Base-by-base conservation (phyloP, 345 rosid species). In the Ricinus communis region DNA sequence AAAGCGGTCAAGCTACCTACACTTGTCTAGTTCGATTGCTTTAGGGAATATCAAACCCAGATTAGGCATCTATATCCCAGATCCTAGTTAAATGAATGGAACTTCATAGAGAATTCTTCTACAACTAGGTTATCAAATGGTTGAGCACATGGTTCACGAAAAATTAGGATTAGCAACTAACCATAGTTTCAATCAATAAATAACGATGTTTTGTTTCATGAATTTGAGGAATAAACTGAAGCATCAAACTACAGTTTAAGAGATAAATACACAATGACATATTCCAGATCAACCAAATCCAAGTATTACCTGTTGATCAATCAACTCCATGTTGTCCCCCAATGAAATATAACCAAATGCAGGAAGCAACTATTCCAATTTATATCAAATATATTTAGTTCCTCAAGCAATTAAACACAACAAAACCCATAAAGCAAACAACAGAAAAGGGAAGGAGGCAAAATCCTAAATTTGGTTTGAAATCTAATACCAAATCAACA, bases 291-390 rank as follows among this genome's bases (percentile, higher is more conserved):
- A 25, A 24, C 67, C 62, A 49, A 54, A 66, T 40, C 28, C 45
- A 49, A 5, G 8, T 36, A 27, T 16, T 27, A 66, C 53, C 62
- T 62, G 4, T 12, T 43, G 5, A 12, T 56, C 40, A 59, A 69
- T 41, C 53, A 70, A 47, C 33, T 41, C 24, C 65, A 55, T 30
- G 49, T n/a, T 57, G 51, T 8, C 8, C 7, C 18, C 22, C 51
- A 66, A 62, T 1, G 19, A 49, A 28, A 65, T 45, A 11, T 58
- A 70, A 21, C 0, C 21, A 8, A 19, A 36, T 3, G 52, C 15
- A 60, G 18, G 61, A 30, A 72, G 49, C 71, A 70, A 38, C 40
- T 21, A 58, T 9, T 58, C 43, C 13, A 27, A 68, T n/a, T 25
- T 40, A 21, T 38, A 63, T 45, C 5, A 43, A 27, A 24, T 43